These are phyloP conservation scores for Phoenix dactylifera DNA, from an alignment of 176 grass and related monocot species.

Conservation along the genomic window DNA sequence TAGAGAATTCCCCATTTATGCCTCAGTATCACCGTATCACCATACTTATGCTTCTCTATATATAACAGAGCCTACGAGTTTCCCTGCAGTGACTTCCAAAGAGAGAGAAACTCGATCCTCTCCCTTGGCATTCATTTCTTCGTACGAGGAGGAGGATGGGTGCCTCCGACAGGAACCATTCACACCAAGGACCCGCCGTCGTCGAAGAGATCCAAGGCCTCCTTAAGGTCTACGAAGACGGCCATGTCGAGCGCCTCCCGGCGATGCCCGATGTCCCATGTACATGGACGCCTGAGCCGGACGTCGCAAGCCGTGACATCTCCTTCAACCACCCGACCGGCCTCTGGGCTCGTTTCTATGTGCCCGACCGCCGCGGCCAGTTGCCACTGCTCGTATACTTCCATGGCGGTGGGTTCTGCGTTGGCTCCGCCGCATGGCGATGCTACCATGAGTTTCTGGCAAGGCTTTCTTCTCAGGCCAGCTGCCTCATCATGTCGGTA, in stretches of 20 bases:
- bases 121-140: background rate
- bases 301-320: constrained; percentile 37
- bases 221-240: constrained; percentile 56
- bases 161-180: constrained; percentile 30
- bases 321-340: constrained; percentile 38
- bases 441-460: constrained; percentile 92
- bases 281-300: constrained; percentile 33
- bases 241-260: constrained; percentile 68
- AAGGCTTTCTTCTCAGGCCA: constrained; percentile 24
- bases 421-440: constrained; percentile 78
- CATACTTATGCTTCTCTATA: background rate
- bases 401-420: constrained; percentile 91
- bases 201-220: constrained; percentile 79
- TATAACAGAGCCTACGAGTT: no score
- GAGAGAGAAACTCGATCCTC: no score
- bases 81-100: no score
- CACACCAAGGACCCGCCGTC: constrained; percentile 29
- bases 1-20: no score
- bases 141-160: constrained; percentile 26
- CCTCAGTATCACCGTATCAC: no score
- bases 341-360: constrained; percentile 65
- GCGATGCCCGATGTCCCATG: constrained; percentile 49
- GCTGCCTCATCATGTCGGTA: constrained; percentile 62
- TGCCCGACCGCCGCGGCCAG: constrained; percentile 14
- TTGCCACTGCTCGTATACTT: constrained; percentile 79